Evolutionary conservation across 768 basidiomycete species (phyloP), one percentile per base, ranked within the genome.

Genomic region (Boletus tylopilopsis): DNA sequence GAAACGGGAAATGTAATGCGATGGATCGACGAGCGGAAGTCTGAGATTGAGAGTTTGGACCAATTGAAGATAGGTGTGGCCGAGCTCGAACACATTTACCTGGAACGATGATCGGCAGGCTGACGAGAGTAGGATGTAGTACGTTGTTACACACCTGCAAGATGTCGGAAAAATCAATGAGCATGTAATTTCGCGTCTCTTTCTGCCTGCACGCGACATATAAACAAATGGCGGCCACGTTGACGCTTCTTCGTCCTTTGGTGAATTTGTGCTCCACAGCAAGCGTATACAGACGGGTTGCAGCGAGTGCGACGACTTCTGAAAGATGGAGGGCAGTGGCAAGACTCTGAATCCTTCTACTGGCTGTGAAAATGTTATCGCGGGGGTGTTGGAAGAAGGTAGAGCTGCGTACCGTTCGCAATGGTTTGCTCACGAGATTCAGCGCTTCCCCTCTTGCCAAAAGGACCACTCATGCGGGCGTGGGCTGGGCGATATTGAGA

Each of bases 11-110:
- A 97, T 96, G 71, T 94, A 98, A 66, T 97, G 90, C 0, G 93
- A 91, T 0, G 96, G 95, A 63, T 99, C 95, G 61, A 97, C 86
- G 34, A 93, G 80, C 0, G 93, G 93, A 6, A 94, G 78, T 27
- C 83, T 82, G 34, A 95, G 79, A 56, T 89, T 85, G 45, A 97
- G 81, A 2, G 84, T 87, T 67, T 85, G 91, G 12, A 95, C 85
- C 25, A 98, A 85, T 63, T 96, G 92, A 30, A 98, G 84, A 64
- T 97, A 99, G 0, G 91, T 94, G 46, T 93, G 87, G 1, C 96
- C 96, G 18, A 99, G 87, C 62, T 94, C 92, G 60, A 95, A 98
- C 12, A 99, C 96, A 63, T 98, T 97, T 53, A 97, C 90, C 93
- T 95, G 16, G 18, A 41, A 37, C 29, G 40, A 42, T 16, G 23